A percentile compares a stretch with the other conserved stretches of the same genome.
These are phyloP conservation scores for Tuber aestivum DNA, from an alignment of 495 filamentous ascomycete species.

Conservation along the genomic window DNA sequence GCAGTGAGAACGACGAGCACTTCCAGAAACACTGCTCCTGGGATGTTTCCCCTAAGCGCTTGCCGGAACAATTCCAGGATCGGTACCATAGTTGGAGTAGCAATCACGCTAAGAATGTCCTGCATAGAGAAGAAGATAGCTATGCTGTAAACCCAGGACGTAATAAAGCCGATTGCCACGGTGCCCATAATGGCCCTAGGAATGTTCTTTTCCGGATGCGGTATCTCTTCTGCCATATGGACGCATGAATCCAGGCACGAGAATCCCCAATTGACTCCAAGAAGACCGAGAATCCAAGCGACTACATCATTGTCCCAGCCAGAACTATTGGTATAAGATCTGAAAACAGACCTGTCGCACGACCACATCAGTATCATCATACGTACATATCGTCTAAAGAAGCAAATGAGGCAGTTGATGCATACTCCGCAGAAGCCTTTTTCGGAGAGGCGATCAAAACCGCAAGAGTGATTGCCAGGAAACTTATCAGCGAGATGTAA, in stretches of 20 bases:
- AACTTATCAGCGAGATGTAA: constrained; percentile 26
- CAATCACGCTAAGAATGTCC: constrained; percentile 44
- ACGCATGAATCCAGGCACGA: constrained; percentile 36
- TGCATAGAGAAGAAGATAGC: constrained; percentile 53
- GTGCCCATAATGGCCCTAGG: constrained; percentile 53
- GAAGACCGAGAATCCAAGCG: constrained; percentile 26
- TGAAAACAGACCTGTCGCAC: constrained; percentile 14
- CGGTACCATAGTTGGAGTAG: constrained; percentile 34
- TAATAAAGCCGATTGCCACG: constrained; percentile 50
- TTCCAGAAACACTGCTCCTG: constrained; percentile 29
- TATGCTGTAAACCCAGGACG: constrained; percentile 50
- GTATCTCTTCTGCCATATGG: constrained; percentile 36
- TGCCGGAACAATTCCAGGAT: constrained; percentile 34
- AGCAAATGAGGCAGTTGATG: neutral
- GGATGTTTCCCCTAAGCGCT: constrained; percentile 26
- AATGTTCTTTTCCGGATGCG: constrained; percentile 46
- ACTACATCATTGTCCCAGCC: constrained; percentile 28
- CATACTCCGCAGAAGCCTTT: constrained; percentile 20
- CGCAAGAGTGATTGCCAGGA: constrained; percentile 23
- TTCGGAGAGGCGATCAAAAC: constrained; percentile 27
- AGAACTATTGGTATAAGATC: constrained; percentile 22
- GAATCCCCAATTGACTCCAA: constrained; percentile 37
- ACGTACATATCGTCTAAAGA: neutral
- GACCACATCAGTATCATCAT: neutral
- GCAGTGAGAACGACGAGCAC: constrained; percentile 33